These are phyloP conservation scores for Phyllachora maydis DNA, from an alignment of 2,329 filamentous ascomycete genomes.

Conservation along the genomic window DNA sequence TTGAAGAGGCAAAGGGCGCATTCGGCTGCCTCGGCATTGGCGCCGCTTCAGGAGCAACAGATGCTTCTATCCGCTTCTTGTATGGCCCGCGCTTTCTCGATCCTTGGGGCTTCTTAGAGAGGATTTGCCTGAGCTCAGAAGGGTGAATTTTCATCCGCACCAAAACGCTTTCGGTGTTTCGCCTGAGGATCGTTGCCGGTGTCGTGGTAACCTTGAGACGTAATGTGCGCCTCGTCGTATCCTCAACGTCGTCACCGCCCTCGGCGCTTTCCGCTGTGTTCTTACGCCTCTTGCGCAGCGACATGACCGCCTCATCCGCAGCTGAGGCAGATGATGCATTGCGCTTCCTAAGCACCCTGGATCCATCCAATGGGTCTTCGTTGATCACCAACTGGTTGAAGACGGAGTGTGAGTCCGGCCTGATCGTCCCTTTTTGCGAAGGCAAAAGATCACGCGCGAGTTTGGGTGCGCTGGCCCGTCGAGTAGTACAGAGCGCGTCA, in stretches of 20 bases:
- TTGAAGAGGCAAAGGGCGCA: constrained; percentile 33
- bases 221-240: constrained; percentile 25
- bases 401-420: constrained; percentile 54
- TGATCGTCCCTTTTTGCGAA: constrained; percentile 39
- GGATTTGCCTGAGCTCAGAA: constrained; percentile 35
- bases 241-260: constrained; percentile 20
- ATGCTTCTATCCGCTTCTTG: too few relatives aligned
- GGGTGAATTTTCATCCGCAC: constrained; percentile 37
- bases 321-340: constrained; percentile 61
- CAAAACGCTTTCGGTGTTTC: constrained; percentile 22
- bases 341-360: constrained; percentile 62
- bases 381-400: constrained; percentile 55
- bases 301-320: constrained; percentile 29
- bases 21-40: constrained; percentile 9
- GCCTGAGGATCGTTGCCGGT: constrained; percentile 19
- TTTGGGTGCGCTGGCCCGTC: constrained; percentile 41
- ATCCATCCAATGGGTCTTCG: constrained; percentile 55
- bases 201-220: constrained; percentile 26
- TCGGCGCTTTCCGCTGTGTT: too few relatives aligned
- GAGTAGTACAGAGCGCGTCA: constrained; percentile 16
- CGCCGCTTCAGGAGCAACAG: too few relatives aligned
- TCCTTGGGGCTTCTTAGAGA: constrained; percentile 32
- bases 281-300: constrained; percentile 31
- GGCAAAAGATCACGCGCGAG: constrained; percentile 54
- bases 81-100: constrained; percentile 22